These are phyloP conservation scores for Turnera subulata DNA, from an alignment of 345 rosid genomes.

Conservation along the genomic window DNA sequence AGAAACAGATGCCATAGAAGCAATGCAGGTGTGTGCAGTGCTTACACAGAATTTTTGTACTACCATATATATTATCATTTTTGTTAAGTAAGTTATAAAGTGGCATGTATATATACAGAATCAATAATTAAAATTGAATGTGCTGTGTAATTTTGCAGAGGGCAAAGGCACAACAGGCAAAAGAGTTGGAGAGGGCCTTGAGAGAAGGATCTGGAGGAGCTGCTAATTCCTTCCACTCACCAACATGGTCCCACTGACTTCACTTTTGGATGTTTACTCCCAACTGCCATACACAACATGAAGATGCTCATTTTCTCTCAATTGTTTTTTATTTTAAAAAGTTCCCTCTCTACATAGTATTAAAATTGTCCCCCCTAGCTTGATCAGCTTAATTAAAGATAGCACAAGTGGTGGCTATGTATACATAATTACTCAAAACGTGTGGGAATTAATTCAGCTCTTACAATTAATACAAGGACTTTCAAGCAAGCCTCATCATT, in stretches of 20 bases:
- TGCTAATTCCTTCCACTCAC: constrained; percentile 1
- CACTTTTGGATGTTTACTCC: neutral
- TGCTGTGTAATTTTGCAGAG: constrained; percentile 13
- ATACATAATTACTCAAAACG: neutral
- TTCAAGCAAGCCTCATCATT: no score
- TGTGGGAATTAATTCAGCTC: constrained; percentile 8
- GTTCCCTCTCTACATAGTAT: constrained; percentile 10
- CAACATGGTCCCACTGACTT: constrained; percentile 24
- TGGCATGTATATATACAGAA: no score
- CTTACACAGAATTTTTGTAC: neutral
- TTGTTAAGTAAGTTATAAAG: neutral
- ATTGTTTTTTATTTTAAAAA: neutral
- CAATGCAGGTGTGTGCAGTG: constrained; percentile 30
- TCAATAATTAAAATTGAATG: no score
- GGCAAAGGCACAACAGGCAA: constrained; percentile 21
- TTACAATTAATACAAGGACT: no score
- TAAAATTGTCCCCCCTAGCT: no score
- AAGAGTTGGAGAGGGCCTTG: constrained; percentile 41
- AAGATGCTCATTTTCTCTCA: constrained; percentile 1
- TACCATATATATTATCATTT: neutral
- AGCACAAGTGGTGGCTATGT: neutral
- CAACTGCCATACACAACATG: constrained; percentile 6
- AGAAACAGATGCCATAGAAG: constrained; percentile 20
- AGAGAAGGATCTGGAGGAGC: constrained; percentile 14
- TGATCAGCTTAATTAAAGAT: neutral